phyloP scores from a whole-genome alignment of 345 rosid genomes.

The Rhizophora apiculata region DNA sequence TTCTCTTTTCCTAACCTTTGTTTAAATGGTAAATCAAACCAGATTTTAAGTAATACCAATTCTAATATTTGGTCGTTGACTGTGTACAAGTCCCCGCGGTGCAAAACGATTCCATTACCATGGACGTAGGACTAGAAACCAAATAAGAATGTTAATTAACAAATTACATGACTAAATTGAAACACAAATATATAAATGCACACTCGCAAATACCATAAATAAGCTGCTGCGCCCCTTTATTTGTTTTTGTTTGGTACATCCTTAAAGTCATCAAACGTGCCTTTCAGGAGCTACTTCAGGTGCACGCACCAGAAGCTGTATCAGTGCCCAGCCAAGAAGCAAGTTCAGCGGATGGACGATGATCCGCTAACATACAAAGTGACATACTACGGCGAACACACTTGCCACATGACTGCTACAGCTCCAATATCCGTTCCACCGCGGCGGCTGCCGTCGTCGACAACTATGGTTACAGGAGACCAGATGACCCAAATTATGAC shows the following conservation, averaged over 20 bases:
- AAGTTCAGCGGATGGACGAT: constrained; percentile 68
- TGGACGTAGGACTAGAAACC: too few relatives aligned
- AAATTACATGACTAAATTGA: too few relatives aligned
- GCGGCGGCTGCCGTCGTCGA: constrained; percentile 2
- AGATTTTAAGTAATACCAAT: constrained; percentile 18
- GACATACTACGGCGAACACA: constrained; percentile 62
- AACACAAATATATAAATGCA: too few relatives aligned
- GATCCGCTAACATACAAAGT: constrained; percentile 62
- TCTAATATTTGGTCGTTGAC: constrained; percentile 1
- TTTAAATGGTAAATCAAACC: too few relatives aligned
- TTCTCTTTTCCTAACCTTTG: background rate
- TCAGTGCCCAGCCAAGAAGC: constrained; percentile 83
- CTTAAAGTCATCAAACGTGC: background rate
- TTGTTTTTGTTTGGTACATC: too few relatives aligned
- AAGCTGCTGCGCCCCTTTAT: too few relatives aligned
- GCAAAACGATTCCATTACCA: background rate
- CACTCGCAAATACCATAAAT: too few relatives aligned
- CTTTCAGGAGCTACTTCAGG: constrained; percentile 67
- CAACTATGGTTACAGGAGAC: background rate
- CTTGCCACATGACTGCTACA: constrained; percentile 64
- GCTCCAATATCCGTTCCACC: constrained; percentile 38
- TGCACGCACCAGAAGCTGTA: constrained; percentile 84
- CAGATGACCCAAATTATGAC: constrained; percentile 5
- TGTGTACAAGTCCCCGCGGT: too few relatives aligned
- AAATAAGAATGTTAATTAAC: too few relatives aligned